A percentile compares a stretch with the other conserved stretches of the same genome.
phyloP scores from a whole-genome alignment of 768 basidiomycete genomes.

The Suillus sp. region DNA sequence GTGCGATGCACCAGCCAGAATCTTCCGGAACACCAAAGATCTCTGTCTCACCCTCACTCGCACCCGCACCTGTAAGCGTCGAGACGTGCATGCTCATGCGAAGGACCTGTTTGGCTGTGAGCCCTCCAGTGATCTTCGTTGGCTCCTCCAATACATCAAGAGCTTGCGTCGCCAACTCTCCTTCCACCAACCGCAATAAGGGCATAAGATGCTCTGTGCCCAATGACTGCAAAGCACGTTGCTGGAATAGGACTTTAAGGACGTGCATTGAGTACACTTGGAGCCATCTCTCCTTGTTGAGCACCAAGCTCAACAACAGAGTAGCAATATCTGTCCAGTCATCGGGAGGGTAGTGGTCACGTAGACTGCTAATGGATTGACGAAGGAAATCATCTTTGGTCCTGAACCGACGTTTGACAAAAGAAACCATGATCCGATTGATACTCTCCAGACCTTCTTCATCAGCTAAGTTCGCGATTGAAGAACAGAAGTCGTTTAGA shows the following conservation, averaged over 20 bases:
- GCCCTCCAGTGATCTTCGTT: conserved; percentile 74
- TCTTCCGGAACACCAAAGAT: conserved; percentile 82
- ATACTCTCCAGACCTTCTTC: conserved; percentile 76
- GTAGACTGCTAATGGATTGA: conserved; percentile 81
- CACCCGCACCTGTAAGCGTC: conserved; percentile 48
- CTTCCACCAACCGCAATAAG: conserved; percentile 83
- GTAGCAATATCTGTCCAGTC: conserved; percentile 83
- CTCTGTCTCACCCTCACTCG: conserved; percentile 58
- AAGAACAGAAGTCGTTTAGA: conserved; percentile 70
- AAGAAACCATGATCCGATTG: conserved; percentile 85
- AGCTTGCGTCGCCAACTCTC: conserved; percentile 81
- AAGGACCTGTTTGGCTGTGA: conserved; percentile 81
- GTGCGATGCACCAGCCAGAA: conserved; percentile 87
- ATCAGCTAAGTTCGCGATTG: conserved; percentile 72
- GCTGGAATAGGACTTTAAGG: conserved; percentile 86
- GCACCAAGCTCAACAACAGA: conserved; percentile 80
- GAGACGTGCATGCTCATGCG: conserved; percentile 86
- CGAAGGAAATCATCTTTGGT: conserved; percentile 93
- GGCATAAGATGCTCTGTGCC: conserved; percentile 92
- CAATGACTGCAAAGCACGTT: conserved; percentile 70
- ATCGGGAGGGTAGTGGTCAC: conserved; percentile 79
- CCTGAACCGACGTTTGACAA: conserved; percentile 83
- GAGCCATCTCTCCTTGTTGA: conserved; percentile 83
- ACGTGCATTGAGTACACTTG: conserved; percentile 84
- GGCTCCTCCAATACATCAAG: conserved; percentile 95